Base-by-base conservation (phyloP, 2,329 filamentous ascomycete genomes). In the Aaosphaeria pasadenensis region DNA sequence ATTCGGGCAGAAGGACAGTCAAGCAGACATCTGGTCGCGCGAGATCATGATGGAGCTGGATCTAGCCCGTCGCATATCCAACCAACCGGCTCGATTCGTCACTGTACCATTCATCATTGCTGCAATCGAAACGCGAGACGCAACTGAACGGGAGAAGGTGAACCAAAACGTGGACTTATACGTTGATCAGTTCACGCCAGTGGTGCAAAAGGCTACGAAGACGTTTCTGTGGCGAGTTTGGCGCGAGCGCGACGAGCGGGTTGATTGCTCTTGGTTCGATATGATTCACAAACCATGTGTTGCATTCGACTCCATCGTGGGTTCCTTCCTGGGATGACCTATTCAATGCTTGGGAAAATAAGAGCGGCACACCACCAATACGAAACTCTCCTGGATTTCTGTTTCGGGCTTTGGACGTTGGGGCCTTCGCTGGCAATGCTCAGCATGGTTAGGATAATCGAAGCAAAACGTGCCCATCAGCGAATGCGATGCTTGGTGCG, bases 41-140 rank as follows among this genome's bases (percentile, higher is more conserved):
- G 48, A 50, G 11, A 36, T 50, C 3, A 47, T 50, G 44, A 36
- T 47, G 41, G 48, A 50, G 30, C 39, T 50, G n/a, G 44, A 47
- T 30, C 9, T 50, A 4, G 36, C 48, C 7, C 42, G 13, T 9
- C 29, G 36, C 7, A 44, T 50, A 30, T 32, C 44, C 17, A 40
- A 32, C 3, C 44, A 30, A 9, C 41, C 44, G 24, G 45, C 47
- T 7, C 44, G 44, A 29, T 50, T 39, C 36, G 48, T 50, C 6
- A 35, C 41, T 7, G 30, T 50, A 42, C 48, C 48, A n/a, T 50
- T 50, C 36, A 44, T 50, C 13, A 39, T 50, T 7, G 48, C 48
- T 31, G 45, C 48, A 24, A 45, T 50, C 30, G 48, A 50, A 33
- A 28, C 47, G 29, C 17, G 40, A 33, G 47, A 17, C 35, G 7